Base-by-base conservation (phyloP, 352 stramenopile species). In the Phytophthora nicotianae region DNA sequence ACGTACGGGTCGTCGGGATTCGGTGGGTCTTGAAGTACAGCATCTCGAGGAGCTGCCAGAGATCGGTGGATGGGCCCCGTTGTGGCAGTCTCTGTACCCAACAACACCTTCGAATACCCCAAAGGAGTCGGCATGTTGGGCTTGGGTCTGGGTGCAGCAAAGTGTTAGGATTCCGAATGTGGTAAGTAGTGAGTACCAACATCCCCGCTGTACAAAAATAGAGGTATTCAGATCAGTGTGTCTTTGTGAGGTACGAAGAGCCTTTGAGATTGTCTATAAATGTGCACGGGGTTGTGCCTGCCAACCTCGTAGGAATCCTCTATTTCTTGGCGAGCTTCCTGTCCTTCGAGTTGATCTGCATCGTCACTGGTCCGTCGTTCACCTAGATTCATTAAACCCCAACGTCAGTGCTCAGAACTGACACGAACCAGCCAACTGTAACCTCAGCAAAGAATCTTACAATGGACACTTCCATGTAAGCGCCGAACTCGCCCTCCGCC, bases 401-500 rank as follows among this genome's bases (percentile, higher is more conserved):
- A 56, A 58, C 26, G 40, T 68, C 14, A 68, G n/a, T 37, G 11
- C n/a, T 47, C 20, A 50, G 6, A 65, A 38, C 37, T 32, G 5
- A 35, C 16, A 2, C 10, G 5, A 45, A 46, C 7, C n/a, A 46
- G 3, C 40, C 4, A 5, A 23, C 16, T 29, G 41, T 21, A 11
- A 32, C 13, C 47, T 27, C 13, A 35, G 20, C 21, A 38, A 23
- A 19, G 4, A 33, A 32, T 54, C 80, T 56, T 66, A 93, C 87
- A 47, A 95, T 60, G n/a, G 80, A 81, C 19, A 94, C 87, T 68
- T 96, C 87, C 87, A 94, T 96, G 64, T 90, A 90, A 14, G 85
- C 87, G 19, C 81, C 84, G 54, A 96, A 96, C 29, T 89, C 72
- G 27, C 87, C 87, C 50, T 93, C 83, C 6, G 77, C 75, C 47